Conservation (phyloP, 495 filamentous ascomycete genomes). For the Penicillium argentinense region DNA sequence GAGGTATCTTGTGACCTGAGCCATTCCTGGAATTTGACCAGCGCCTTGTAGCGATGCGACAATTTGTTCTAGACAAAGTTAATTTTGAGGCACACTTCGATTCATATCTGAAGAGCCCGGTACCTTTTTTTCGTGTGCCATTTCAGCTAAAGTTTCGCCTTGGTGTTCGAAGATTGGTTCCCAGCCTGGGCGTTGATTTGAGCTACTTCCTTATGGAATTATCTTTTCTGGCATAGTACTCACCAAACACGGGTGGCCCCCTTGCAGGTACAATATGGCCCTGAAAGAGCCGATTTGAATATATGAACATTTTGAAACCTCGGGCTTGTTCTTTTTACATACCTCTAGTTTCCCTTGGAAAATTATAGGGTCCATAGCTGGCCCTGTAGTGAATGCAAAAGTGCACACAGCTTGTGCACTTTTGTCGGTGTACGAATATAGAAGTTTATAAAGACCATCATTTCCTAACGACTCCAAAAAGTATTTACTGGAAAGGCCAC, state of each 20-base stretch:
- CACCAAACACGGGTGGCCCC: conserved; percentile 70
- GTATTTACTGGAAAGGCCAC: conserved; percentile 67
- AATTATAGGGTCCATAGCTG: conserved; percentile 69
- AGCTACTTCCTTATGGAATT: conserved; percentile 5
- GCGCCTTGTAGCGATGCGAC: conserved; percentile 75
- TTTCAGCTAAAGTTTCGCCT: conserved; percentile 88
- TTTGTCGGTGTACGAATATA: conserved; percentile 80
- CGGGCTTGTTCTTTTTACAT: background rate
- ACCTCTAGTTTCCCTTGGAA: conserved; percentile 74
- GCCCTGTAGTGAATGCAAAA: conserved; percentile 79
- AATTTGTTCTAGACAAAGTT: conserved; percentile 60
- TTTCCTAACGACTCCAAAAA: conserved; percentile 77
- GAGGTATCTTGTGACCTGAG: conserved; percentile 47
- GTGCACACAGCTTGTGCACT: conserved; percentile 86
- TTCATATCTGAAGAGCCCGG: no score
- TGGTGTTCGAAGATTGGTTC: conserved; percentile 89
- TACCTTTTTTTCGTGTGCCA: conserved; percentile 74
- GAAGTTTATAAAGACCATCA: conserved; percentile 75
- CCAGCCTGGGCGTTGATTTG: conserved; percentile 61
- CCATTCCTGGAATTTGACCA: conserved; percentile 77
- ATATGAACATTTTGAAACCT: background rate
- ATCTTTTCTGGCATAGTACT: conserved; percentile 1
- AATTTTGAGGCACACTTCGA: conserved; percentile 17
- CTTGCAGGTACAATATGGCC: conserved; percentile 45
- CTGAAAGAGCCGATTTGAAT: conserved; percentile 24